Base-by-base conservation (phyloP, 2,329 filamentous ascomycete species). In the Epichloe sibirici region DNA sequence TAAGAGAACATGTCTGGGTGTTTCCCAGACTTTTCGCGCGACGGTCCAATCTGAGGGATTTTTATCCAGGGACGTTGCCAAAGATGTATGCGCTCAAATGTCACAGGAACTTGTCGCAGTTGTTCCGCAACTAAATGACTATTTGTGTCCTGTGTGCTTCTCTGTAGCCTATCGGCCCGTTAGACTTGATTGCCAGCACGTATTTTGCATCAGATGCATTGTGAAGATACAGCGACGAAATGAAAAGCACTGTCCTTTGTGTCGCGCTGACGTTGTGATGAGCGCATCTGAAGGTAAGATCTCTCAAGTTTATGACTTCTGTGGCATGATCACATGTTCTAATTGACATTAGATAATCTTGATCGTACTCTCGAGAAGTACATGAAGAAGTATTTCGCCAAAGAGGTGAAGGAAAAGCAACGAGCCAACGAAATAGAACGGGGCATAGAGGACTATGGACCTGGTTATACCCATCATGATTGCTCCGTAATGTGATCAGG, bases 161-260 rank as follows among this genome's bases (percentile, higher is more conserved):
- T 79, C 78, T 44, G 81, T 95, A 53, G 81, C 85, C n/a, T 93
- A 86, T 74, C 81, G 87, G 59, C 89, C 89, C 0, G 80, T 95
- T n/a, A 79, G 83, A 25, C 73, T 94, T 37, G 75, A 77, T 13
- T 95, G 89, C 66, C 71, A 77, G 31, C 88, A 93, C 58, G 71
- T 90, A 13, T 90, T 91, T 63, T 95, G 89, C 69, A 91, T 93
- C 53, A 77, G 86, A 3, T 95, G 89, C 63, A 75, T 91, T 48
- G 82, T 94, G 56, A 82, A 87, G 59, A 81, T 95, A 70, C 88
- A 93, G 65, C 80, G 82, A 45, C 78, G 81, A 40, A 74, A 76
- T 55, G 82, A 86, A 62, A 76, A 77, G 39, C 73, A 79, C 49
- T 95, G 89, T 62, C 88, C 89, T 0, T 72, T 93, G 51, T 95